Conservation (phyloP, 108 stramenopile genomes). For the Schizochytrium sp. region DNA sequence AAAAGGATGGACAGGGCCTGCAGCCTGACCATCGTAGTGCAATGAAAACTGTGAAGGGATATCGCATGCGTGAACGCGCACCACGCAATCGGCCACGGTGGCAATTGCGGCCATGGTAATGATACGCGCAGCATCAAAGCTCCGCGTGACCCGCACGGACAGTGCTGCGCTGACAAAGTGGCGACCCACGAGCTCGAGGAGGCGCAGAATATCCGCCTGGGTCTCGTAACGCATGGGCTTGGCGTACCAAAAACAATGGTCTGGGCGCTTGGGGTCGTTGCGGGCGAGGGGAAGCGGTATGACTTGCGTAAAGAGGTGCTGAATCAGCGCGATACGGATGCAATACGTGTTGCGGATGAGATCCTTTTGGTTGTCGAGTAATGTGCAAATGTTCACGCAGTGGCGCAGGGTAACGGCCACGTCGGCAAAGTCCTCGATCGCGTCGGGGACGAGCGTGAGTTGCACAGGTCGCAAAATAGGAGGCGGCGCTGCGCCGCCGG, state of each 20-base stretch:
- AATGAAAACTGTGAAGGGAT: conserved; percentile 85
- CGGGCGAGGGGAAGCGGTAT: conserved; percentile 74
- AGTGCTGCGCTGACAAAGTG: conserved; percentile 69
- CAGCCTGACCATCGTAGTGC: conserved; percentile 87
- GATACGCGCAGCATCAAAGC: conserved; percentile 84
- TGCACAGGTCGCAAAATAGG: not conserved
- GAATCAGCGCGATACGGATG: conserved; percentile 85
- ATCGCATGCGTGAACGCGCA: conserved; percentile 79
- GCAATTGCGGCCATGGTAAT: conserved; percentile 88
- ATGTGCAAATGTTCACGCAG: conserved; percentile 80
- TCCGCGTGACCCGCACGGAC: conserved; percentile 82
- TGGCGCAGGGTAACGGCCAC: conserved; percentile 69
- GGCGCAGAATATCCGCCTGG: conserved; percentile 42
- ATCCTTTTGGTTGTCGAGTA: conserved; percentile 83
- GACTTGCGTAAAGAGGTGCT: conserved; percentile 81
- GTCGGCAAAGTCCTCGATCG: not conserved
- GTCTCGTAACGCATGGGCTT: conserved; percentile 75
- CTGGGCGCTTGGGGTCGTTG: conserved; percentile 49
- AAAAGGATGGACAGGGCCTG: conserved; percentile 86
- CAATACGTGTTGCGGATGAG: conserved; percentile 90
- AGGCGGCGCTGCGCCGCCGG: not conserved
- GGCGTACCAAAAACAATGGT: conserved; percentile 88
- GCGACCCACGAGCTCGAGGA: conserved; percentile 35
- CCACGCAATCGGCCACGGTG: conserved; percentile 86
- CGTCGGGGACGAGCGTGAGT: not conserved